A percentile compares a stretch with the other conserved stretches of the same genome.
phyloP scores from a whole-genome alignment of 2,329 filamentous ascomycete genomes.

The Moelleriella libera region DNA sequence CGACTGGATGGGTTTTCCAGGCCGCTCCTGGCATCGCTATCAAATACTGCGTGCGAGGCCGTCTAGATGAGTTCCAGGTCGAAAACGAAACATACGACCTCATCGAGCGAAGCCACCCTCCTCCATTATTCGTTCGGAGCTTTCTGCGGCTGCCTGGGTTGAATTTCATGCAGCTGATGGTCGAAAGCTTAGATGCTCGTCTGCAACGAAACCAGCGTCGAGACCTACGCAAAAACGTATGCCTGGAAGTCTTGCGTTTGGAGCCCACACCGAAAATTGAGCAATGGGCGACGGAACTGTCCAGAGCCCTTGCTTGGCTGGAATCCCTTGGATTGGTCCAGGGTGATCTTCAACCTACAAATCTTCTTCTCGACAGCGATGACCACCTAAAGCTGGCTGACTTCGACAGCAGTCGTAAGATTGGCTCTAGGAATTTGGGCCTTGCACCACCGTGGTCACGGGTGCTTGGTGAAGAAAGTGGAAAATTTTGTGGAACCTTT shows the following conservation, averaged over 20 bases:
- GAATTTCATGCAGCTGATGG: conserved; percentile 1
- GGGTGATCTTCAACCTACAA: conserved; percentile 1
- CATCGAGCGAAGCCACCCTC: background rate
- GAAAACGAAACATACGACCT: conserved; percentile 1
- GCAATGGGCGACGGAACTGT: conserved; percentile 1
- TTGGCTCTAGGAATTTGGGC: background rate
- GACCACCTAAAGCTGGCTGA: conserved; percentile 1
- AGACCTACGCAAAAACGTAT: background rate
- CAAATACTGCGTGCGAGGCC: conserved; percentile 1
- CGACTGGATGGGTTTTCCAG: conserved; percentile 1
- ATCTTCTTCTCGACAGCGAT: conserved; percentile 1
- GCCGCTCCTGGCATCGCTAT: conserved; percentile 1
- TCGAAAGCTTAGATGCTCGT: conserved; percentile 1
- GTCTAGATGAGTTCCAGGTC: background rate
- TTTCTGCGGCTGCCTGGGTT: conserved; percentile 1
- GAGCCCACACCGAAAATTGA: conserved; percentile 1
- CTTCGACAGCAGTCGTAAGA: conserved; percentile 1
- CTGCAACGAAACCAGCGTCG: background rate
- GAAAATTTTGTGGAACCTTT: background rate
- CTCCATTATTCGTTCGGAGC: background rate
- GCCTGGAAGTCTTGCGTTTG: conserved; percentile 1
- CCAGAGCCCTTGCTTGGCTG: background rate
- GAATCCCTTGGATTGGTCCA: conserved; percentile 1
- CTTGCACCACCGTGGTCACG: conserved; percentile 1
- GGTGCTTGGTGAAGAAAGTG: background rate